These are phyloP conservation scores for Porogramme epimiltina DNA, from an alignment of 1,284 basidiomycete species.

Conservation along the genomic window DNA sequence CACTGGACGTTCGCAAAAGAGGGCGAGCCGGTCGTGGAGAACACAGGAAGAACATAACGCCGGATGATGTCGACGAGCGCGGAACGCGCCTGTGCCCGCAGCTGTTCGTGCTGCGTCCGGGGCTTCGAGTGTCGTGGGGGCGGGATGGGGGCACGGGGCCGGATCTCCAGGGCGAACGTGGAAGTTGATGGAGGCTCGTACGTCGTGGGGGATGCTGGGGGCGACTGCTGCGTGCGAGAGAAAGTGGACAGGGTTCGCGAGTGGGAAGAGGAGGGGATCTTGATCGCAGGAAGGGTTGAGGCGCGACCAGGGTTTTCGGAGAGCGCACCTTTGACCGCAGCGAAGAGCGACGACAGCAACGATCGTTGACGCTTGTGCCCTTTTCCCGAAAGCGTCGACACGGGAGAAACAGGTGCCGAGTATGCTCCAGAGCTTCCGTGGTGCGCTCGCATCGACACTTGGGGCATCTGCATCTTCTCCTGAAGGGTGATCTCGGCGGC, in stretches of 20 bases:
- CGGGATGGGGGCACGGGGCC: slow-evolving; percentile 20
- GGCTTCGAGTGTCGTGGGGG: slow-evolving; percentile 2
- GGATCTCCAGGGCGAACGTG: slow-evolving; percentile 16
- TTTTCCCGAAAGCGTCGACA: slow-evolving; percentile 32
- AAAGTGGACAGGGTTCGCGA: slow-evolving; percentile 16
- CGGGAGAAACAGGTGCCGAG: slow-evolving; percentile 9
- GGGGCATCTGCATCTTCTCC: neutral
- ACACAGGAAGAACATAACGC: slow-evolving; percentile 56
- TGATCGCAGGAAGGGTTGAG: slow-evolving; percentile 13
- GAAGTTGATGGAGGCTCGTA: slow-evolving; percentile 19
- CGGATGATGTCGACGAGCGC: slow-evolving; percentile 77
- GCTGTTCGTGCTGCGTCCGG: slow-evolving; percentile 23
- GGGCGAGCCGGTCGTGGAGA: slow-evolving; percentile 32
- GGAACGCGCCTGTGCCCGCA: slow-evolving; percentile 73
- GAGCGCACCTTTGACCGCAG: slow-evolving; percentile 43
- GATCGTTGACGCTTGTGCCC: slow-evolving; percentile 62
- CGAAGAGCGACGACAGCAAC: slow-evolving; percentile 66
- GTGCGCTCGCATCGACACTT: slow-evolving; percentile 2
- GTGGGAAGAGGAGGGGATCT: slow-evolving; percentile 17
- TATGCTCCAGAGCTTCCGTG: neutral
- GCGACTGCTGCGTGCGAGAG: slow-evolving; percentile 27
- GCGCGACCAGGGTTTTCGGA: slow-evolving; percentile 11
- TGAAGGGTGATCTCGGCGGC: slow-evolving; percentile 22
- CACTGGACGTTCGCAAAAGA: slow-evolving; percentile 10
- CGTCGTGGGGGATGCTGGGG: slow-evolving; percentile 28